phyloP scores from a whole-genome alignment of 176 grass and related monocot genomes.

The Carex cristatella region DNA sequence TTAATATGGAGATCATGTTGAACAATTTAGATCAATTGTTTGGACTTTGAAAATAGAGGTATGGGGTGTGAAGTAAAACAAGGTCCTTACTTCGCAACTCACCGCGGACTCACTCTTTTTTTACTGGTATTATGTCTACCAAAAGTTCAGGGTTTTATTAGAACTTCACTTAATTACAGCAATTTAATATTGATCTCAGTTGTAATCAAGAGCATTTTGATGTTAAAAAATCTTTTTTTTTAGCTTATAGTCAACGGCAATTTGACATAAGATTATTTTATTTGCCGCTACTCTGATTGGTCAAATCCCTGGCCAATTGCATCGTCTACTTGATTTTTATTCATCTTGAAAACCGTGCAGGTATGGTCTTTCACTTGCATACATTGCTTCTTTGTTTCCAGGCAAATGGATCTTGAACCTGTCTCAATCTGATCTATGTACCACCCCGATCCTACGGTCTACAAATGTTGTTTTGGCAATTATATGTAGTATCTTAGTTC shows the following conservation, averaged over 20 bases:
- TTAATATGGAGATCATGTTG: too few relatives aligned
- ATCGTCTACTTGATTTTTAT: constrained; percentile 16
- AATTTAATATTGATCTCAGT: background rate
- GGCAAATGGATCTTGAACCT: constrained; percentile 38
- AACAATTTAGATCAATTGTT: too few relatives aligned
- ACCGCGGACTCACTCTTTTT: too few relatives aligned
- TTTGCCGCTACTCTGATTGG: background rate
- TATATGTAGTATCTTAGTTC: constrained; percentile 55
- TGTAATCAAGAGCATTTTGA: background rate
- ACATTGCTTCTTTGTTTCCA: constrained; percentile 74
- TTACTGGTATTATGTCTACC: background rate
- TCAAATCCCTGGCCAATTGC: background rate
- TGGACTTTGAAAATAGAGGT: too few relatives aligned
- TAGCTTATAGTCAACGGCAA: background rate
- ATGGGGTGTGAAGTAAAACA: too few relatives aligned
- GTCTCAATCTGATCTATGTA: constrained; percentile 42
- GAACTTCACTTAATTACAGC: background rate
- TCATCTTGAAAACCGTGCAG: constrained; percentile 49
- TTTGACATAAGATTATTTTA: background rate
- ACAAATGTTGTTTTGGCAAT: constrained; percentile 70
- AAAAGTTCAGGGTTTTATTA: background rate
- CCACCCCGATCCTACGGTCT: constrained; percentile 60
- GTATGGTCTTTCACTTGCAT: constrained; percentile 81
- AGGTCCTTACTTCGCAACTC: too few relatives aligned
- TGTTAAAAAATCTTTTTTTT: background rate